Conservation (phyloP, 805 yeast genomes). For the Martiniozyma abietophila region DNA sequence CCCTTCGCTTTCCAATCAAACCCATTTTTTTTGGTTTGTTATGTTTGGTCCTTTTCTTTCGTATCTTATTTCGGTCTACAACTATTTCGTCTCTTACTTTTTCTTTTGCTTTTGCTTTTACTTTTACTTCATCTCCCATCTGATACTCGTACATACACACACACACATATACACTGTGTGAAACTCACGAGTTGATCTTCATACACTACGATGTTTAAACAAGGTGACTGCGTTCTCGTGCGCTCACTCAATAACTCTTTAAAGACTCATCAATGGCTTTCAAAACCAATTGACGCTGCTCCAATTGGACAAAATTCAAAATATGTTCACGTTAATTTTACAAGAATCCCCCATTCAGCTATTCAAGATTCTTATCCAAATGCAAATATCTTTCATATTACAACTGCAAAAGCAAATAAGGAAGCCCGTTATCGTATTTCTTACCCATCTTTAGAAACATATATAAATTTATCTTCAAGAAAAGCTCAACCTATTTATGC, state of each 20-base stretch:
- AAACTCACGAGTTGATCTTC: no score
- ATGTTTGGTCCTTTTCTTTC: no score
- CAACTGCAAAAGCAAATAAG: slow-evolving; percentile 10
- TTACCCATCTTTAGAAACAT: slow-evolving; percentile 39
- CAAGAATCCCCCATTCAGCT: slow-evolving; percentile 28
- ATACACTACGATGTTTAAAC: no score
- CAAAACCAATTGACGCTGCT: slow-evolving; percentile 21
- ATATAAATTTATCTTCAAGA: slow-evolving; percentile 30
- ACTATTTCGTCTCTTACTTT: no score
- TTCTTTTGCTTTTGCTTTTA: no score
- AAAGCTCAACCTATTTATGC: slow-evolving; percentile 46
- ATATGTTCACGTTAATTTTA: slow-evolving; percentile 18
- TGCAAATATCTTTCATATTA: slow-evolving; percentile 19
- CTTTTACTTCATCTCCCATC: no score
- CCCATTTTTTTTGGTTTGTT: no score
- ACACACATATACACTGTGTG: no score
- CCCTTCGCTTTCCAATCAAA: no score
- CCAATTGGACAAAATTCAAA: slow-evolving; percentile 6
- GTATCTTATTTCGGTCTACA: no score
- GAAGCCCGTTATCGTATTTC: slow-evolving; percentile 26
- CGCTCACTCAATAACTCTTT: slow-evolving; percentile 22
- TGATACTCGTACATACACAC: no score
- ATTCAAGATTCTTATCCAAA: slow-evolving; percentile 32
- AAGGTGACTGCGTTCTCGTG: slow-evolving; percentile 27
- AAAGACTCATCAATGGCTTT: slow-evolving; percentile 20